Evolutionary conservation across 257 asterid species (phyloP).

Genomic region (Capsicum chinense): DNA sequence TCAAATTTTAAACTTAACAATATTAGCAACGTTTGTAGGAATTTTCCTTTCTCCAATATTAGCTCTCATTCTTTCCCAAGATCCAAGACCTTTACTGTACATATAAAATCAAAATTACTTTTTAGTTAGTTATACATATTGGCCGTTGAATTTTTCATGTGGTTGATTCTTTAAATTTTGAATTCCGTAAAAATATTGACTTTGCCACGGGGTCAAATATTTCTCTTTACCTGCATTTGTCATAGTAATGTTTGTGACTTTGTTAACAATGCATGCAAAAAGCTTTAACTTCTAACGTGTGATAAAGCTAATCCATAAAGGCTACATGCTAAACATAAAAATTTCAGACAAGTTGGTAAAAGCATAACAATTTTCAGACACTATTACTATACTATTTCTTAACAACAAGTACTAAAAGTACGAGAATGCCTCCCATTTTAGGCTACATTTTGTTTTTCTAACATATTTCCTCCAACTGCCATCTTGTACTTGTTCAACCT

Average conservation of each 20-base stretch:
- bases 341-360: neutral
- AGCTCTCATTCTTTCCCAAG: no score
- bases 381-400: conserved; percentile 23
- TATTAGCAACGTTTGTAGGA: no score
- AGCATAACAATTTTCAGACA: conserved; percentile 23
- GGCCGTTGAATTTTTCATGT: no score
- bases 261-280: conserved; percentile 20
- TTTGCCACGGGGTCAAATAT: no score
- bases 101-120: no score
- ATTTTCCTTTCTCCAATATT: no score
- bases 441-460: neutral
- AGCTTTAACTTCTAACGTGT: neutral
- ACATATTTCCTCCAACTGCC: conserved; percentile 12
- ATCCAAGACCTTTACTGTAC: no score
- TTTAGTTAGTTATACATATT: no score
- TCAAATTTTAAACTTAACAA: no score
- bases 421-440: neutral
- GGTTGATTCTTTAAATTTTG: no score
- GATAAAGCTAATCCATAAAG: neutral
- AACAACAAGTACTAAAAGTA: conserved; percentile 17
- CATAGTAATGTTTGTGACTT: neutral
- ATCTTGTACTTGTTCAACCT: conserved; percentile 17
- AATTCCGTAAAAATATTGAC: no score
- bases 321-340: neutral
- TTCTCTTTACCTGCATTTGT: neutral